phyloP scores from a whole-genome alignment of 495 filamentous ascomycete genomes.

The Podospora pseudoanserina region DNA sequence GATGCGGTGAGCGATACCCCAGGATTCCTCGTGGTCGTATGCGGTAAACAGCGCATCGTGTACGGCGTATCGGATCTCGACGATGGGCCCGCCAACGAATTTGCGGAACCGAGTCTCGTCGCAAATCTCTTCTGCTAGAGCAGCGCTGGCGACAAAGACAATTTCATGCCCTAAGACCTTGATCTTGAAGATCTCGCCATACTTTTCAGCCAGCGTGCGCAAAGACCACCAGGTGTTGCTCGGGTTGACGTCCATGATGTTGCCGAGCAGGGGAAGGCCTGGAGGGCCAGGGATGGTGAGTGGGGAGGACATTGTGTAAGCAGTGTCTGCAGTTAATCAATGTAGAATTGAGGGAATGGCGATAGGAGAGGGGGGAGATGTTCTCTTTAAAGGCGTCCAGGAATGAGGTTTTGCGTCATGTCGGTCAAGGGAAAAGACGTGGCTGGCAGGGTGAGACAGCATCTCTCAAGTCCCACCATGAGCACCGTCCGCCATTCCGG shows the following conservation, averaged over 20 bases:
- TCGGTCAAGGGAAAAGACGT: neutral
- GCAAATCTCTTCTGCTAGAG: constrained; percentile 62
- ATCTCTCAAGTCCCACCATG: neutral
- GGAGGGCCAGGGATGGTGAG: constrained; percentile 58
- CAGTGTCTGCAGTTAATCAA: neutral
- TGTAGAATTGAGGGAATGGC: neutral
- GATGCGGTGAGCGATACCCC: constrained; percentile 70
- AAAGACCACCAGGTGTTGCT: constrained; percentile 61
- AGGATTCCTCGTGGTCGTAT: constrained; percentile 58
- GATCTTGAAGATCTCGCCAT: constrained; percentile 69
- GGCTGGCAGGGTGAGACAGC: neutral
- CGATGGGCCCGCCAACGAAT: constrained; percentile 49
- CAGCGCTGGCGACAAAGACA: constrained; percentile 49
- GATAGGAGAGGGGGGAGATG: neutral
- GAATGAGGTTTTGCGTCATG: neutral
- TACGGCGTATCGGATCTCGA: constrained; percentile 56
- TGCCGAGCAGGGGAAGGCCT: constrained; percentile 65
- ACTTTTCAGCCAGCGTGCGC: constrained; percentile 59
- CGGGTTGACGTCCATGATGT: constrained; percentile 60
- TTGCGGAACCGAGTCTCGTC: constrained; percentile 68
- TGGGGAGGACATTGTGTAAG: constrained; percentile 36
- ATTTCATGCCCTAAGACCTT: constrained; percentile 42
- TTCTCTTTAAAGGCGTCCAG: neutral
- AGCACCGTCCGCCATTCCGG: neutral
- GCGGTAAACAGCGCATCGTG: constrained; percentile 70